Conservation (phyloP, 2,329 filamentous ascomycete genomes). For the Tolypocladium cylindrosporum region DNA sequence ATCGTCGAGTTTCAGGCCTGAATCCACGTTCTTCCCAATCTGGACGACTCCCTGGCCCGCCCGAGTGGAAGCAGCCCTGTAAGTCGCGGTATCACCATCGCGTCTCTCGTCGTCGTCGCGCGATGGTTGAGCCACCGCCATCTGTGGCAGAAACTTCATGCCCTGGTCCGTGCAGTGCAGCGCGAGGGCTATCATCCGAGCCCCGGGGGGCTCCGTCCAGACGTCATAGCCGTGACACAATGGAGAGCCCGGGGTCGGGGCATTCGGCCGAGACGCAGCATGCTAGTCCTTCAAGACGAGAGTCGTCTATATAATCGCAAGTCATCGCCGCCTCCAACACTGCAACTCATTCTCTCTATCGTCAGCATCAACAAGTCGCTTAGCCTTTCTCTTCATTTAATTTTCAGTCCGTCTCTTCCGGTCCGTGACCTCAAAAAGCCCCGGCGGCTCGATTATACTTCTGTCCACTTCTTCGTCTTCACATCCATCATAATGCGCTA, state of each 20-base stretch:
- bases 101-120: not conserved
- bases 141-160: not conserved
- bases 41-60: not conserved
- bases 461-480: not conserved
- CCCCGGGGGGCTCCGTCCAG: not conserved
- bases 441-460: not conserved
- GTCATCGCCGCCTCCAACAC: not conserved
- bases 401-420: not conserved
- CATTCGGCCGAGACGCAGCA: not conserved
- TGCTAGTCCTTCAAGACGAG: not conserved
- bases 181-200: not conserved
- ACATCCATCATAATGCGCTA: slow-evolving; percentile 18
- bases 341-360: not conserved
- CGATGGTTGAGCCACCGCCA: not conserved
- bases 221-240: not conserved
- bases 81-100: not conserved
- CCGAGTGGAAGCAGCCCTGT: not conserved
- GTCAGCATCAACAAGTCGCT: not conserved
- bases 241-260: not conserved
- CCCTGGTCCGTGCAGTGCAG: not conserved
- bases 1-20: slow-evolving; percentile 1
- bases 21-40: not conserved
- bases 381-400: not conserved
- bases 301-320: not conserved
- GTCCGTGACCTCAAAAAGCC: slow-evolving; percentile 3